Conservation (phyloP, 2,329 filamentous ascomycete species). For the Ophiostoma sp. region DNA sequence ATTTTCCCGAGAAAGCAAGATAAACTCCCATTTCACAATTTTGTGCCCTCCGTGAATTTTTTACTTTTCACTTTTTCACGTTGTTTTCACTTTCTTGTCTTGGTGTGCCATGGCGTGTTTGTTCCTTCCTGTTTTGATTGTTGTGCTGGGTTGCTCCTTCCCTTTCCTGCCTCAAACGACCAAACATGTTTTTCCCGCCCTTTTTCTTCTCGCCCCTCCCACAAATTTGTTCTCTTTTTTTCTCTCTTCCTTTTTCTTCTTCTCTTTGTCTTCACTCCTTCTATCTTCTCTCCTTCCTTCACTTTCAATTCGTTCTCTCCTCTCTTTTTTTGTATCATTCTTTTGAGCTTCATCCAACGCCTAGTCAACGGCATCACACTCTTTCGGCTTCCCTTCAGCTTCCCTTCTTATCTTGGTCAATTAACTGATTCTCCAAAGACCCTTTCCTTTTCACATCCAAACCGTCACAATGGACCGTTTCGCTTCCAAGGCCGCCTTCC, state of each 20-base stretch:
- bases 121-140: constrained; percentile 28
- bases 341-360: constrained; percentile 14
- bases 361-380: neutral
- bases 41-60: neutral
- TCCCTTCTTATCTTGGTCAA: neutral
- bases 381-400: constrained; percentile 7
- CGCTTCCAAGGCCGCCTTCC: constrained; percentile 13
- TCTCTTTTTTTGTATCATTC: neutral
- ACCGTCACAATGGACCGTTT: constrained; percentile 22
- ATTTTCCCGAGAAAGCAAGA: neutral
- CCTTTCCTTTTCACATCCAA: neutral
- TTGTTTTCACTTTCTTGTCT: constrained; percentile 17
- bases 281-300: neutral
- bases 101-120: constrained; percentile 10
- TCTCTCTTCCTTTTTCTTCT: constrained; percentile 6
- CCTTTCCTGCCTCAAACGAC: constrained; percentile 8
- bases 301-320: neutral
- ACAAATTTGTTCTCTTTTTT: neutral
- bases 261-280: neutral
- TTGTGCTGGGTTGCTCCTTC: constrained; percentile 25
- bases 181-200: constrained; percentile 5
- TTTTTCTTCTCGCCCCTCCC: constrained; percentile 8
- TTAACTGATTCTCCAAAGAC: neutral
- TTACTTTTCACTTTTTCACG: neutral
- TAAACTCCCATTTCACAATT: neutral